These are phyloP conservation scores for Mycena amicta DNA, from an alignment of 768 basidiomycete genomes.

Conservation along the genomic window DNA sequence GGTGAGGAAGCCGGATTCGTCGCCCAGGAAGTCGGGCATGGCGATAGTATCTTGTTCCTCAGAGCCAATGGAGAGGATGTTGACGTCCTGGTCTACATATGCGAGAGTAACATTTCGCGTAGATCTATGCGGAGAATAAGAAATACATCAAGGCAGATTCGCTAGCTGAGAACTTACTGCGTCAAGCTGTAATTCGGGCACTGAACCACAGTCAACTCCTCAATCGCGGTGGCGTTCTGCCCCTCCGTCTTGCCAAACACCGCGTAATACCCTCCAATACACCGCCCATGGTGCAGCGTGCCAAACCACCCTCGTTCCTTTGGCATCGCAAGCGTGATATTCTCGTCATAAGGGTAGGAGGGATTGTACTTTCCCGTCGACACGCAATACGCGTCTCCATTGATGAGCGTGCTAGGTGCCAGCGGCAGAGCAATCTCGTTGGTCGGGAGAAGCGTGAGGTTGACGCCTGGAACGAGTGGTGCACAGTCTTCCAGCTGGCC, in stretches of 20 bases:
- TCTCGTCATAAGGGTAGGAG: no score
- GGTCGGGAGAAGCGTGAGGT: no score
- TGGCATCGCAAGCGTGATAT: neutral
- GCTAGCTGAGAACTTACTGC: neutral
- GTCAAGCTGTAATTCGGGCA: neutral
- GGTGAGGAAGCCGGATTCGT: neutral
- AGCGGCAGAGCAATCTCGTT: neutral
- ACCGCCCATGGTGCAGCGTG: no score
- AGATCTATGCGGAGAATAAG: neutral
- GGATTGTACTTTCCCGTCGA: no score
- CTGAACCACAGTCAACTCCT: conserved; percentile 1
- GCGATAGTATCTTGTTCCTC: neutral
- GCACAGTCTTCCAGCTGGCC: conserved; percentile 2
- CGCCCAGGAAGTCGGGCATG: neutral
- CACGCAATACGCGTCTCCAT: no score
- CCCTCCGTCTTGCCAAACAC: conserved; percentile 1
- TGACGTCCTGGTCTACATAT: neutral
- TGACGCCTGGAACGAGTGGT: no score
- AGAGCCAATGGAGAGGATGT: conserved; percentile 1
- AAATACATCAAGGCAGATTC: no score
- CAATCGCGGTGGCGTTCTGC: neutral
- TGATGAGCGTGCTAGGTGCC: no score
- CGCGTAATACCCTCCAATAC: neutral
- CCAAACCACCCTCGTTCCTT: conserved; percentile 5
- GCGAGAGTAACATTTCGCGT: conserved; percentile 4